Base-by-base conservation (phyloP, 2,329 filamentous ascomycete genomes). In the Sarocladium oryzae region DNA sequence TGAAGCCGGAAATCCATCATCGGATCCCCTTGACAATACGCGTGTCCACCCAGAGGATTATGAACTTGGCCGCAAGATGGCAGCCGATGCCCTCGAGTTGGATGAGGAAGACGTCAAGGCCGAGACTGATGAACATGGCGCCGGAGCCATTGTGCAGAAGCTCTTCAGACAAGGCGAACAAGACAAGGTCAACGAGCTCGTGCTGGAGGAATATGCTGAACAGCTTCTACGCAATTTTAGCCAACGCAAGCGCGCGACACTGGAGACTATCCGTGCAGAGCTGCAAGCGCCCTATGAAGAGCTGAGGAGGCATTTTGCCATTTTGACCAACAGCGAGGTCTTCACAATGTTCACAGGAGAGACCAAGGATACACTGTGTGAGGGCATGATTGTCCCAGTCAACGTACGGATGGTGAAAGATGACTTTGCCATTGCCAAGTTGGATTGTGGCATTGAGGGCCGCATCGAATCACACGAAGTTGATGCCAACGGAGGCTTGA, bases 31-130 rank as follows among this genome's bases (percentile, higher is more conserved):
- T 23, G 93, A 99, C 69, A 95, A 93, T 64, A 99, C 93, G 43
- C 88, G 93, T 73, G 90, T 99, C 16, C 93, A 99, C 63, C 93
- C 93, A 1, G 93, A 99, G 72, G 93, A 99, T 65, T 99, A 99
- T 68, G 93, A 99, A 59, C 85, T 99, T 55, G 93, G 90, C 46
- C 88, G 92, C 59, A 99, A 99, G 71, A 97, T 99, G 86, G 93
- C 93, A 18, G 93, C 93, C 3, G 93, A 99, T 74, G 93, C 93
- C 15, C 76, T 99, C 45, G 92, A 96, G 65, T 78, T 99, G 58
- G 93, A 99, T 60, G 93, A 99, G 69, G 93, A 99, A 72, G 93
- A 99, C 61, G 89, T 99, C 64, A 95, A 96, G 69, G 89, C 88
- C 1, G 91, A 97, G 70, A 87, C 86, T 4, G 89, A 95, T 57